These are phyloP conservation scores for Hansenula anomala DNA, from an alignment of 1,139 yeast genomes.

Conservation along the genomic window DNA sequence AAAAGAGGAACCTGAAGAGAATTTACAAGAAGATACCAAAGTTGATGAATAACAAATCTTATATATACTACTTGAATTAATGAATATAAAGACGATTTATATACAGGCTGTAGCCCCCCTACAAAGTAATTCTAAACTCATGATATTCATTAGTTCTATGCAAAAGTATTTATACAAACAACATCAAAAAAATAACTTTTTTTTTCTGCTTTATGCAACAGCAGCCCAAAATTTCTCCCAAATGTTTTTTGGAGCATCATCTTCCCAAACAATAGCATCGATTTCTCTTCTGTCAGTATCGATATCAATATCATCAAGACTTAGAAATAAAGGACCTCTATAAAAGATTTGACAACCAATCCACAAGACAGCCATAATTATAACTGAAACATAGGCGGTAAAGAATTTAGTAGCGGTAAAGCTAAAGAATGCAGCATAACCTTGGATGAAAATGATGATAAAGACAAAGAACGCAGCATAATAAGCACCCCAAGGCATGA, in stretches of 20 bases:
- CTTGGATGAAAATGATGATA: conserved; percentile 60
- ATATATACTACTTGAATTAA: too few relatives aligned
- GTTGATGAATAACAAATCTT: too few relatives aligned
- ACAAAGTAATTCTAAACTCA: too few relatives aligned
- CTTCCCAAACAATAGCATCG: conserved; percentile 50
- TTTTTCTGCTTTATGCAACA: conserved; percentile 13
- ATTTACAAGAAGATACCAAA: too few relatives aligned
- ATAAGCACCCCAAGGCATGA: conserved; percentile 61
- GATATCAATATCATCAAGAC: too few relatives aligned
- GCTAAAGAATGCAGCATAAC: conserved; percentile 56
- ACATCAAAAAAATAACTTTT: neutral
- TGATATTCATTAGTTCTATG: too few relatives aligned
- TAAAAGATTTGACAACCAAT: conserved; percentile 44
- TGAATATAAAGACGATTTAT: too few relatives aligned
- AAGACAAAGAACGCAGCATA: conserved; percentile 47
- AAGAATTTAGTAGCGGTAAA: conserved; percentile 54
- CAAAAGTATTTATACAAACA: neutral
- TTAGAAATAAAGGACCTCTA: conserved; percentile 34
- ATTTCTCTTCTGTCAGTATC: conserved; percentile 56
- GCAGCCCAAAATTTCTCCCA: conserved; percentile 41
- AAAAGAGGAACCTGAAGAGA: too few relatives aligned
- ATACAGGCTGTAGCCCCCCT: too few relatives aligned
- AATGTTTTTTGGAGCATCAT: conserved; percentile 38
- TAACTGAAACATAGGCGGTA: conserved; percentile 61
- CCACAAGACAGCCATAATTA: conserved; percentile 51